These are phyloP conservation scores for Ceratopteris richardii DNA, from an alignment of 75 land plant genomes.

Conservation along the genomic window DNA sequence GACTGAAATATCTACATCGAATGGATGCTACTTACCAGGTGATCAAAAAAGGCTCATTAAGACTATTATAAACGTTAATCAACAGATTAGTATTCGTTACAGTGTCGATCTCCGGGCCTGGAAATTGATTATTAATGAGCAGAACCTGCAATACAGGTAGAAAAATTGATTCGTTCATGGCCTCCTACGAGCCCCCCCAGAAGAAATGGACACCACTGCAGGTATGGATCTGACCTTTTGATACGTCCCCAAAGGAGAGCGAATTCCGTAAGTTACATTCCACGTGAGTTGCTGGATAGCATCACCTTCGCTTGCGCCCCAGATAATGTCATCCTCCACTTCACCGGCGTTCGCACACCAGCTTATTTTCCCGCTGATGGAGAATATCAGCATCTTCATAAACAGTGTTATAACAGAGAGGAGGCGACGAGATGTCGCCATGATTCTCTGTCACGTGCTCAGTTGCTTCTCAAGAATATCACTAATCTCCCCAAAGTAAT, in stretches of 20 bases:
- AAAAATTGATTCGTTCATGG: too few species aligned
- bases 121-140: constrained; percentile 36
- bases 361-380: too few species aligned
- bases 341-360: background rate
- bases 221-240: constrained; percentile 10
- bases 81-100: constrained; percentile 44
- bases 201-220: background rate
- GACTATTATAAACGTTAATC: constrained; percentile 49
- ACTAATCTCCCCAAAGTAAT: too few species aligned
- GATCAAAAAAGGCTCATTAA: constrained; percentile 50
- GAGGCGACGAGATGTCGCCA: constrained; percentile 3
- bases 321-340: background rate
- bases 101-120: too few species aligned
- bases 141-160: constrained; percentile 20
- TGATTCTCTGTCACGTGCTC: too few species aligned
- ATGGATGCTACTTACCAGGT: constrained; percentile 31
- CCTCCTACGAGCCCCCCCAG: background rate
- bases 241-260: constrained; percentile 27
- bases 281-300: constrained; percentile 27
- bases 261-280: constrained; percentile 32
- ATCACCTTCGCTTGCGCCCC: constrained; percentile 18
- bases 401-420: background rate
- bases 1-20: too few species aligned
- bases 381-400: background rate
- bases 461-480: too few species aligned